Percentiles rank a stretch among this genome's conserved stretches.
Evolutionary conservation across 2,329 filamentous ascomycete genomes (phyloP).

Genomic region (Colletotrichum plurivorum): DNA sequence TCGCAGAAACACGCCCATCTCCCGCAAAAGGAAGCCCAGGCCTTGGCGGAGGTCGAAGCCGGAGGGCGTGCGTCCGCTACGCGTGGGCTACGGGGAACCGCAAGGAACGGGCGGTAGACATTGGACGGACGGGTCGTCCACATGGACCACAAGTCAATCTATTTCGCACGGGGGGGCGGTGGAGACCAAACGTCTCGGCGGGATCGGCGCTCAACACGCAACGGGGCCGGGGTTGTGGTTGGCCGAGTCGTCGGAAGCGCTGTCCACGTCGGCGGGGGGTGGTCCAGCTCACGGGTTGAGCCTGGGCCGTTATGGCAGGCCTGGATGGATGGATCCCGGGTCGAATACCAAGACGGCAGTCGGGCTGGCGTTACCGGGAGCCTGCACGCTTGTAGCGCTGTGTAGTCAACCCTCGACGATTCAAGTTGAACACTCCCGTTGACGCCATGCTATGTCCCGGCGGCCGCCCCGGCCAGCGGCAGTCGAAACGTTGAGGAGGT

Average conservation of each 20-base stretch:
- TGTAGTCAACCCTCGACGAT: constrained; percentile 18
- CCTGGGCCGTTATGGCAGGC: constrained; percentile 12
- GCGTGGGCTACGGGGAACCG: constrained; percentile 12
- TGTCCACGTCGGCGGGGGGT: neutral
- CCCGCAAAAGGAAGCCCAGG: constrained; percentile 26
- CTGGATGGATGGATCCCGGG: constrained; percentile 2
- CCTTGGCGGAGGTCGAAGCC: constrained; percentile 13
- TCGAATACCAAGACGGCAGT: constrained; percentile 17
- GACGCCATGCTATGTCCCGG: neutral
- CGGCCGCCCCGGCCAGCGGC: constrained; percentile 16
- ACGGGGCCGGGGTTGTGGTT: constrained; percentile 33
- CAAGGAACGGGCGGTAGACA: constrained; percentile 5
- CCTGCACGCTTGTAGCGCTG: too few species aligned
- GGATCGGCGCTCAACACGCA: constrained; percentile 19
- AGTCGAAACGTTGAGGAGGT: constrained; percentile 15
- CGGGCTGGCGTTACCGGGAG: neutral
- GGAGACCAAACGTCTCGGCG: constrained; percentile 36
- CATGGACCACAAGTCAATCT: constrained; percentile 25
- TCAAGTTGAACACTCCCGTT: constrained; percentile 19
- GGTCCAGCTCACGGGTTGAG: neutral
- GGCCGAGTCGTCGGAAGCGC: constrained; percentile 10
- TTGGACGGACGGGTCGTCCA: constrained; percentile 12
- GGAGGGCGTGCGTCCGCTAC: constrained; percentile 21
- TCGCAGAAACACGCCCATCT: constrained; percentile 23
- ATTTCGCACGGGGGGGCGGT: constrained; percentile 32